Percentiles rank a stretch among this genome's conserved stretches.
Conservation (phyloP, 441 rosid species). For the Erodium texanum region DNA sequence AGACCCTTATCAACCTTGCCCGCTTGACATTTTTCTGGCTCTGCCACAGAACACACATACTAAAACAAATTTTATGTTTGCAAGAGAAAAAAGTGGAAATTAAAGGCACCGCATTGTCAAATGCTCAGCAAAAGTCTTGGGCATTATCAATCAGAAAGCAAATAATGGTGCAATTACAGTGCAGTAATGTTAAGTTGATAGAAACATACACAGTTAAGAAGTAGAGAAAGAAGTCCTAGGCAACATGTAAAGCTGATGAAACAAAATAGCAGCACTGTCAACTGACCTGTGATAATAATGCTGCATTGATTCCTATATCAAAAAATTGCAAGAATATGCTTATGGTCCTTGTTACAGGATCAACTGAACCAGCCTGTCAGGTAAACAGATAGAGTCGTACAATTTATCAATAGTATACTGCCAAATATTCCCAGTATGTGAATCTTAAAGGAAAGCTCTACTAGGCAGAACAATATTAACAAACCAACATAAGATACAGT, state of each 20-base stretch:
- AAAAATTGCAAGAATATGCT: constrained; percentile 92
- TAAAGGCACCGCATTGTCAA: neutral
- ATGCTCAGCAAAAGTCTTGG: too few species aligned
- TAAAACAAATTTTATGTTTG: neutral
- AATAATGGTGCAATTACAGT: neutral
- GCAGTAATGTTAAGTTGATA: neutral
- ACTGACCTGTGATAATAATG: constrained; percentile 86
- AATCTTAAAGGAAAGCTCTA: neutral
- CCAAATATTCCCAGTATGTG: constrained; percentile 8
- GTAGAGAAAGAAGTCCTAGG: neutral
- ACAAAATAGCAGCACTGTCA: constrained; percentile 1
- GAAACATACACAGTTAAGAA: neutral
- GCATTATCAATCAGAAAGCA: neutral
- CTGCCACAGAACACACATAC: neutral
- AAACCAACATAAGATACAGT: constrained; percentile 5
- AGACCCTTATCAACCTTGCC: neutral
- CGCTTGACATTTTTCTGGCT: neutral
- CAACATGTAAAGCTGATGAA: neutral
- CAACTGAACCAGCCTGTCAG: constrained; percentile 89
- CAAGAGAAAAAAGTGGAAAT: neutral
- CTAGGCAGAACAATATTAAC: neutral
- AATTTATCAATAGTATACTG: constrained; percentile 9
- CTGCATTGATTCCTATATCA: constrained; percentile 92
- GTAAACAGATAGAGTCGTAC: constrained; percentile 21
- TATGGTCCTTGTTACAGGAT: constrained; percentile 92